Percentiles rank a stretch among this genome's conserved stretches.
phyloP scores from a whole-genome alignment of 164 flowering plant genomes.

The Annona squamosa region DNA sequence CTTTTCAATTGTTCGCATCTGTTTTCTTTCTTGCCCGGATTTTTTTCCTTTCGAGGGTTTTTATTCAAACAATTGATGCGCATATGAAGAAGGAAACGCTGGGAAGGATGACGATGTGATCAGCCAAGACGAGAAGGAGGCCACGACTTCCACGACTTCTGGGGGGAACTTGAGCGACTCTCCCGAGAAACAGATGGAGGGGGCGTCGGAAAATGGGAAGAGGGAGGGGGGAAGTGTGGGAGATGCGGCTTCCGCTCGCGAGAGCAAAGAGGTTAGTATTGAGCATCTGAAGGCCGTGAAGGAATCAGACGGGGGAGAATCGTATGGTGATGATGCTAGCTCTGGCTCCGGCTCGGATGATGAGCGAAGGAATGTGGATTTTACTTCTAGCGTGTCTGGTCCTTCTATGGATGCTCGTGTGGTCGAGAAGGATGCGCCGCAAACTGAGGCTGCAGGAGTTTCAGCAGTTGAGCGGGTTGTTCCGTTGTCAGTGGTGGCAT shows the following conservation, averaged over 20 bases:
- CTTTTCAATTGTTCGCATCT: background rate
- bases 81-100: background rate
- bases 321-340: constrained; percentile 5
- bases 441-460: background rate
- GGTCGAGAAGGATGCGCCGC: background rate
- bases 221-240: constrained; percentile 14
- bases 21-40: background rate
- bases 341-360: constrained; percentile 34
- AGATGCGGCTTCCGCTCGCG: constrained; percentile 6
- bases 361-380: constrained; percentile 4
- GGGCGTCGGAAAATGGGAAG: constrained; percentile 8
- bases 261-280: constrained; percentile 8
- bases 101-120: constrained; percentile 33
- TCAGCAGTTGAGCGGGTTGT: constrained; percentile 1
- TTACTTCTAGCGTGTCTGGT: background rate
- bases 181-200: background rate
- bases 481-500: constrained; percentile 4
- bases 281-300: constrained; percentile 8
- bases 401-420: background rate
- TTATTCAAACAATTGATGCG: background rate
- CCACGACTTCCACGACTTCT: constrained; percentile 39
- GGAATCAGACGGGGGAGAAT: constrained; percentile 1
- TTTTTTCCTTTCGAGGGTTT: background rate
- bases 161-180: constrained; percentile 16
- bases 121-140: constrained; percentile 36